Conservation (phyloP, 2,329 filamentous ascomycete genomes). For the Alternaria triticina region DNA sequence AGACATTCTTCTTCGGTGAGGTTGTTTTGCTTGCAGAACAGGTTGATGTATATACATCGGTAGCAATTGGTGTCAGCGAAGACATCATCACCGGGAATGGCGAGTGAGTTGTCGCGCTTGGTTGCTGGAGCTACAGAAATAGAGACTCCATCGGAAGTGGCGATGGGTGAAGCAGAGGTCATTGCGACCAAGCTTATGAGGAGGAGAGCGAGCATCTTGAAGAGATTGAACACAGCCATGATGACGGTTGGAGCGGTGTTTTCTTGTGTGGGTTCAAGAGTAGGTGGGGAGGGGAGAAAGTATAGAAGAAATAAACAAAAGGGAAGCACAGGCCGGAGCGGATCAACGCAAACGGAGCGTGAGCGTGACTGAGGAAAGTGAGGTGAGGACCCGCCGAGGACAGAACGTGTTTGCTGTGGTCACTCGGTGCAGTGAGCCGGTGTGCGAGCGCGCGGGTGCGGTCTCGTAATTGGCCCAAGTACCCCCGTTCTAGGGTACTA, state of each 20-base stretch:
- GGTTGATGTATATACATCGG: not conserved
- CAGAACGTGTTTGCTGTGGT: not conserved
- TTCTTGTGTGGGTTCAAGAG: not conserved
- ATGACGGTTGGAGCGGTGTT: not conserved
- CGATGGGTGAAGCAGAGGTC: not conserved
- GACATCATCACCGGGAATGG: not conserved
- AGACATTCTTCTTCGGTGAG: not conserved
- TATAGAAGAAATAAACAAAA: not conserved
- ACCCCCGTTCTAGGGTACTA: not conserved
- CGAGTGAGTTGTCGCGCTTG: not conserved
- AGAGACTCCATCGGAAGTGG: not conserved
- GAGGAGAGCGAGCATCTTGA: not conserved
- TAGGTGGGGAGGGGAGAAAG: not conserved
- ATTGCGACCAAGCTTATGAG: not conserved
- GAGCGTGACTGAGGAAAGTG: not conserved
- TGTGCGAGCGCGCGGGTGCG: not conserved
- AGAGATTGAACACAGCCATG: not conserved
- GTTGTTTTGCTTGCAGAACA: not conserved
- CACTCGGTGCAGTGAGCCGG: not conserved
- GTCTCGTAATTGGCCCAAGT: not conserved
- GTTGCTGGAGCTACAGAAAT: not conserved
- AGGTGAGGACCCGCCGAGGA: not conserved
- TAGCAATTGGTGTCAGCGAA: not conserved
- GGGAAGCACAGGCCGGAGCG: not conserved
- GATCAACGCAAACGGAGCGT: not conserved